These are phyloP conservation scores for Brassica juncea DNA, from an alignment of 345 rosid species.

Conservation along the genomic window DNA sequence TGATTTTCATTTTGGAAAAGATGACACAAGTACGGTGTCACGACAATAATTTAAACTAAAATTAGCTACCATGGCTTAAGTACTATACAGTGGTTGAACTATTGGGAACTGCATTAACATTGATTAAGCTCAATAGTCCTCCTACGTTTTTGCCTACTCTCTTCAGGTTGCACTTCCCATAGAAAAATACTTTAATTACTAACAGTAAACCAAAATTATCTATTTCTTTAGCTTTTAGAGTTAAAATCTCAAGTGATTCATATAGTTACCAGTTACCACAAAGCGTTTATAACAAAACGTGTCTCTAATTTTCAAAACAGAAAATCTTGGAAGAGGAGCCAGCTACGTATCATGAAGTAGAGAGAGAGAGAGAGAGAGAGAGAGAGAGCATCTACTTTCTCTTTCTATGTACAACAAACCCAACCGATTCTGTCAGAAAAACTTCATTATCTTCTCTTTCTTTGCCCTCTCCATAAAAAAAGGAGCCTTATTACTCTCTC, in stretches of 20 bases:
- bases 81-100: not conserved
- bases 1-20: not conserved
- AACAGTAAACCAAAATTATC: too few relatives aligned
- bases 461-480: constrained; percentile 30
- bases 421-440: constrained; percentile 40
- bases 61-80: not conserved
- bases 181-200: too few relatives aligned
- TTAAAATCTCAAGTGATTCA: too few relatives aligned
- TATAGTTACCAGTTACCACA: too few relatives aligned
- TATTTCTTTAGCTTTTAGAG: too few relatives aligned
- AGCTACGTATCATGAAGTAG: too few relatives aligned
- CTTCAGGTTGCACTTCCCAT: not conserved
- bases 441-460: constrained; percentile 11
- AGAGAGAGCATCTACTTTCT: not conserved
- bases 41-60: not conserved
- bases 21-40: not conserved
- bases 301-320: too few relatives aligned
- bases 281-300: too few relatives aligned
- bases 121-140: constrained; percentile 4
- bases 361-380: too few relatives aligned
- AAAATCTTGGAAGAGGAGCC: too few relatives aligned
- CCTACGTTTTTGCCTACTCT: constrained; percentile 12
- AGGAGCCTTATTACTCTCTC: too few relatives aligned
- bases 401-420: constrained; percentile 37
- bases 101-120: constrained; percentile 28